These are phyloP conservation scores for Penicillium sclerotiorum DNA, from an alignment of 2,329 filamentous ascomycete genomes.

Conservation along the genomic window DNA sequence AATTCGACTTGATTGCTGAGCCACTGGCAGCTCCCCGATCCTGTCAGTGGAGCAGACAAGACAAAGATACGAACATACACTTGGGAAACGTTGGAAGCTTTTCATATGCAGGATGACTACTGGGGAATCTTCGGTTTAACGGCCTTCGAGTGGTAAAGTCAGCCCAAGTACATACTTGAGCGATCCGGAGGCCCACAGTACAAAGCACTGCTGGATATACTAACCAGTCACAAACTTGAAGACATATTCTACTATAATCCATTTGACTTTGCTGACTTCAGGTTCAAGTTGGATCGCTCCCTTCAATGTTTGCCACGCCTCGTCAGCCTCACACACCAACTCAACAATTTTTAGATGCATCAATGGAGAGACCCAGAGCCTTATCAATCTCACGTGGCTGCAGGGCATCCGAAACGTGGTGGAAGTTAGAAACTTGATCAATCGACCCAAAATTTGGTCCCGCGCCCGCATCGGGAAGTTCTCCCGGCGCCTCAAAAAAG, in stretches of 20 bases:
- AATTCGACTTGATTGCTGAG: neutral
- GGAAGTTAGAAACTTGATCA: neutral
- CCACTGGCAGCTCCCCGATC: neutral
- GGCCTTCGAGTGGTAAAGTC: neutral
- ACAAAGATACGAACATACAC: neutral
- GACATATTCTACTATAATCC: neutral
- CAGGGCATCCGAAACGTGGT: neutral
- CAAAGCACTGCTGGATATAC: too few species aligned
- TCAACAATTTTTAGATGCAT: neutral
- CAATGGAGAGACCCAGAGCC: neutral
- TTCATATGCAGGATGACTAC: neutral
- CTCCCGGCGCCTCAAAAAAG: neutral
- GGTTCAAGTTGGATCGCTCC: neutral
- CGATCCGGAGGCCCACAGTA: neutral
- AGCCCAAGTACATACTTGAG: too few species aligned
- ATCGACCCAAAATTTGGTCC: slow-evolving; percentile 9
- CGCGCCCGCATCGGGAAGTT: neutral
- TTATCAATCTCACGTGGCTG: neutral
- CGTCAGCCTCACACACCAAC: neutral
- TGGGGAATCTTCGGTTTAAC: neutral
- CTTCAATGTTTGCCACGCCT: neutral
- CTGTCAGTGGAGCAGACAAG: neutral
- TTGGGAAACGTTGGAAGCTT: neutral
- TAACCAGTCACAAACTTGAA: neutral
- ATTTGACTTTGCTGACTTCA: neutral